phyloP scores from a whole-genome alignment of 1,139 yeast species.

The Hanseniaspora uvarum region DNA sequence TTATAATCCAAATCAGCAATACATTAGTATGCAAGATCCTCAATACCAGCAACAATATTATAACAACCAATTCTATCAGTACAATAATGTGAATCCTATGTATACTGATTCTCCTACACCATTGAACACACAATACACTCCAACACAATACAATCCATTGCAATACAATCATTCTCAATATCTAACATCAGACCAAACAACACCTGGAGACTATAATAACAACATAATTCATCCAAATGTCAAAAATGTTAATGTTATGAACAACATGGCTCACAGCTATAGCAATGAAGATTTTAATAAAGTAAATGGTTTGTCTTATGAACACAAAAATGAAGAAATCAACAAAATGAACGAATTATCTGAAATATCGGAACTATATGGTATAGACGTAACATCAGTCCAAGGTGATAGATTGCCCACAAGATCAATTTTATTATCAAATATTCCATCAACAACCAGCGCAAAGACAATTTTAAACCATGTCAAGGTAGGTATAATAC shows the following conservation, averaged over 20 bases:
- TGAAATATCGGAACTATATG: constrained; percentile 4
- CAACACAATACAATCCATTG: neutral
- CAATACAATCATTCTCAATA: neutral
- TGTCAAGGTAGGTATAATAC: constrained; percentile 85
- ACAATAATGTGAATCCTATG: neutral
- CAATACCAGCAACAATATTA: neutral
- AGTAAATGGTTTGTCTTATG: neutral
- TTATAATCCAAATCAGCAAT: neutral
- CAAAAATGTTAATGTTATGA: neutral
- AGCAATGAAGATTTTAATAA: neutral
- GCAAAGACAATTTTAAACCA: constrained; percentile 77
- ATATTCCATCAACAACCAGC: constrained; percentile 71
- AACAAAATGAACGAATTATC: neutral
- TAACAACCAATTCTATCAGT: neutral
- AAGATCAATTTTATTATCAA: constrained; percentile 84
- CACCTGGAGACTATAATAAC: neutral
- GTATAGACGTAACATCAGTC: constrained; percentile 4
- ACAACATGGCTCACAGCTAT: neutral
- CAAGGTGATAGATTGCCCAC: constrained; percentile 30
- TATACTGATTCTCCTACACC: neutral
- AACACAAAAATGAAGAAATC: neutral
- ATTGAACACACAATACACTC: neutral
- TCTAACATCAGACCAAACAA: neutral
- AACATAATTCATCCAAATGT: neutral
- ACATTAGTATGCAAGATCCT: neutral